phyloP scores from a whole-genome alignment of 345 rosid genomes.

The Anastatica hierochuntica region DNA sequence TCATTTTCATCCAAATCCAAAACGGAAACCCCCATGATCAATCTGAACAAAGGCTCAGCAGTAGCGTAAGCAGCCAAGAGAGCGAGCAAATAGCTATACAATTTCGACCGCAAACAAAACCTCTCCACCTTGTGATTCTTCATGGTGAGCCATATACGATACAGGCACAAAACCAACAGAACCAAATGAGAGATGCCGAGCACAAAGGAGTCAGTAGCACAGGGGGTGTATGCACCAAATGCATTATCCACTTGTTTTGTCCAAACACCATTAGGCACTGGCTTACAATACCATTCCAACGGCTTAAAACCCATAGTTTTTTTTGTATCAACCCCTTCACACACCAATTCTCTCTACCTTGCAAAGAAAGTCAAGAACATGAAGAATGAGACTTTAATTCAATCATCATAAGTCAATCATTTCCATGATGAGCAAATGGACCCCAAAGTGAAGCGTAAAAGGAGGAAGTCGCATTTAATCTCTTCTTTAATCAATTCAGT shows the following conservation, averaged over 20 bases:
- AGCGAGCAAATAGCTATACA: slow-evolving; percentile 59
- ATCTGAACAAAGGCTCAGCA: slow-evolving; percentile 72
- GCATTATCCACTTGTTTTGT: slow-evolving; percentile 71
- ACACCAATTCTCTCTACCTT: slow-evolving; percentile 7
- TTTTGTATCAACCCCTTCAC: not conserved
- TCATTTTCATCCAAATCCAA: slow-evolving; percentile 62
- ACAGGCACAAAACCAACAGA: slow-evolving; percentile 58
- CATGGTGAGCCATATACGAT: slow-evolving; percentile 69
- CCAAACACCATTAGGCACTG: slow-evolving; percentile 74
- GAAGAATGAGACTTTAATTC: not conserved
- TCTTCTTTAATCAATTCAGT: no score
- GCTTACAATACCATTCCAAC: slow-evolving; percentile 81
- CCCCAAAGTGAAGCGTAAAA: no score
- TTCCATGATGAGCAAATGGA: slow-evolving; percentile 3
- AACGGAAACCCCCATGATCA: slow-evolving; percentile 84
- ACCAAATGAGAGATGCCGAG: slow-evolving; percentile 51
- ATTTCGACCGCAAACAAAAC: slow-evolving; percentile 63
- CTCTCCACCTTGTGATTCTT: slow-evolving; percentile 62
- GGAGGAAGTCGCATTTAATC: no score
- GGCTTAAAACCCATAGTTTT: slow-evolving; percentile 56
- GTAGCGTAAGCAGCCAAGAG: slow-evolving; percentile 58
- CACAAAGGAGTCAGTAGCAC: slow-evolving; percentile 76
- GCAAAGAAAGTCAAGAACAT: not conserved
- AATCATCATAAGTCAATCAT: not conserved
- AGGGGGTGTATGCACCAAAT: slow-evolving; percentile 89